Base-by-base conservation (phyloP, 306 rosid species). In the Arachis stenosperma region DNA sequence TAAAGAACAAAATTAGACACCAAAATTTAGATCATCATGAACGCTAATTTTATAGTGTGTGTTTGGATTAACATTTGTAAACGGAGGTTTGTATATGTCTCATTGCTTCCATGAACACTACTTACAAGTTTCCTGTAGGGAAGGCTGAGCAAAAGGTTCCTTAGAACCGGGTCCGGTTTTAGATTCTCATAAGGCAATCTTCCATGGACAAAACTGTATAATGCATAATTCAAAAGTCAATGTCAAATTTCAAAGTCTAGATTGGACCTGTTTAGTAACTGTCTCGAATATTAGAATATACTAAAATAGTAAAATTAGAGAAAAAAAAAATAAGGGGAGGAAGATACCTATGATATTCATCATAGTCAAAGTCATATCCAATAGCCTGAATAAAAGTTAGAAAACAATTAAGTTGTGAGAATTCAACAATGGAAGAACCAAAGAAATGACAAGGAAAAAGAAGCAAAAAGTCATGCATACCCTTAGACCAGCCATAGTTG, bases 401-500 rank as follows among this genome's bases (percentile, higher is more conserved):
- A 81, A 12, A 69, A 66, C 41, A 7, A 27, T 29, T 59, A 39
- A 44, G 37, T 47, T 37, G 11, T 51, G 42, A 50, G 14, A 61
- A 46, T 43, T 51, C 6, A 58, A 46, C 69, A 69, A 3, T 6
- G 58, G 72, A n/a, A 52, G 22, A 63, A 33, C 63, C 62, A 61
- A 30, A 8, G 12, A 48, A 54, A 73, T 62, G 17, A n/a, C 2
- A 41, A 64, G 36, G 54, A 67, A 67, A 9, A 52, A 1, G 42
- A 12, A 57, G 61, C 15, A 55, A 22, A 22, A 22, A 36, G 39
- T 29, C 76, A 68, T 95, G 92, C 76, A 68, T 95, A 95, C 99
- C 96, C 93, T 88, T n/a, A 95, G 88, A 79, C 99, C 99, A 83
- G 98, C 91, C 99, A 95, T 87, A 55, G 98, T 95, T 10, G 99